A percentile compares a stretch with the other conserved stretches of the same genome.
Conservation (phyloP, 768 basidiomycete genomes). For the Termitomyces sp. region DNA sequence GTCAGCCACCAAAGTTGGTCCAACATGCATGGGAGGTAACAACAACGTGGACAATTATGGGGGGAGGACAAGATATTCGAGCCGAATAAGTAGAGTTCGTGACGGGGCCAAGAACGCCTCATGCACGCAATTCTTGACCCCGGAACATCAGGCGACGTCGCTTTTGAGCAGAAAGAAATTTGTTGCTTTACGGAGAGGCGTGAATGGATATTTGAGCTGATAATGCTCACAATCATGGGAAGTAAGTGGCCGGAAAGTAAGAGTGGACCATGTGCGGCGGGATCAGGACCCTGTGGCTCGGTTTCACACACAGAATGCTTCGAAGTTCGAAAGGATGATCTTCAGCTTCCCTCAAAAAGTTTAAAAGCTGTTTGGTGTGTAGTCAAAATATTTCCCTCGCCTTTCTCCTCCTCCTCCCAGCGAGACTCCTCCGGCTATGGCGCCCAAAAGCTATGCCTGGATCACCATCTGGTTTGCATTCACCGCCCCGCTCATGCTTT, state of each 20-base stretch:
- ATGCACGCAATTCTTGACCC: not conserved
- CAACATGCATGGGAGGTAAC: slow-evolving; percentile 1
- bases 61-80: not conserved
- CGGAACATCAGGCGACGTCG: not conserved
- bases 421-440: slow-evolving; percentile 14
- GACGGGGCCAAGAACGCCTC: not conserved
- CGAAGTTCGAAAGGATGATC: slow-evolving; percentile 18
- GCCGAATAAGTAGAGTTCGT: not conserved
- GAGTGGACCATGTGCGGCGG: slow-evolving; percentile 12
- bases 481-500: slow-evolving; percentile 57
- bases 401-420: slow-evolving; percentile 1
- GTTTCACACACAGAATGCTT: slow-evolving; percentile 19
- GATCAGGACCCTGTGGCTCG: slow-evolving; percentile 11
- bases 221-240: not conserved
- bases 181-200: not conserved
- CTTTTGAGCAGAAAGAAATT: not conserved
- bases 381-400: slow-evolving; percentile 10
- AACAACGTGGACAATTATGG: not conserved
- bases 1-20: slow-evolving; percentile 2
- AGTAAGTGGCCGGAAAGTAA: not conserved
- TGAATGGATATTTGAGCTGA: not conserved
- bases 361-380: slow-evolving; percentile 14
- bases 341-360: slow-evolving; percentile 20
- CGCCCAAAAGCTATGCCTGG: slow-evolving; percentile 37
- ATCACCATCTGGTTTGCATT: slow-evolving; percentile 53